Conservation (phyloP, 1,284 basidiomycete species). For the Stygiomarasmius scandens region DNA sequence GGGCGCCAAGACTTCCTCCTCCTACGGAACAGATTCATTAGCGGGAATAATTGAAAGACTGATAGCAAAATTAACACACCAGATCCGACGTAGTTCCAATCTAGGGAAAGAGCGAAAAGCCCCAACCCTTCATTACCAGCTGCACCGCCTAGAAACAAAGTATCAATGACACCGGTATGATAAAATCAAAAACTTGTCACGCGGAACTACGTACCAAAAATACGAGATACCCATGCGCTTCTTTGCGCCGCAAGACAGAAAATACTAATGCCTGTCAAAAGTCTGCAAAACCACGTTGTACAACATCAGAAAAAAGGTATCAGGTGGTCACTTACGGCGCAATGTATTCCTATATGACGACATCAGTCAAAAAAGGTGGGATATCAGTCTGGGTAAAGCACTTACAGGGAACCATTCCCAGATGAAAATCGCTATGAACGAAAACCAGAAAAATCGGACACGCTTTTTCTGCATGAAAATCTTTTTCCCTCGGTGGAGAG, state of each 20-base stretch:
- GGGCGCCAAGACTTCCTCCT: neutral
- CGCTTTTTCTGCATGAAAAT: conserved; percentile 30
- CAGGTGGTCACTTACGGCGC: conserved; percentile 4
- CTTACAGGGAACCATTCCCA: conserved; percentile 50
- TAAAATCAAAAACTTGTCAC: neutral
- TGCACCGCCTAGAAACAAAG: conserved; percentile 35
- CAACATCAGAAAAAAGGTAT: neutral
- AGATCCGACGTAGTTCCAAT: conserved; percentile 25
- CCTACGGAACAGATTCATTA: neutral
- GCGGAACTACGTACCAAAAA: conserved; percentile 48
- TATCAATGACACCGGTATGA: neutral
- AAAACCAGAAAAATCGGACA: conserved; percentile 41
- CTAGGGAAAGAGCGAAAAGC: conserved; percentile 53
- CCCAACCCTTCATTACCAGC: conserved; percentile 53
- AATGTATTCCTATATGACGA: conserved; percentile 10
- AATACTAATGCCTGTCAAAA: conserved; percentile 52
- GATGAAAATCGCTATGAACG: conserved; percentile 45
- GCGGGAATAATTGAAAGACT: neutral
- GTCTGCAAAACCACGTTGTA: no score
- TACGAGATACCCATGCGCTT: conserved; percentile 48
- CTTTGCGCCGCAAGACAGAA: conserved; percentile 61
- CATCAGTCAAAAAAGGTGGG: conserved; percentile 13
- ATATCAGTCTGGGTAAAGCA: conserved; percentile 29
- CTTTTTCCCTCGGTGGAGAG: conserved; percentile 10
- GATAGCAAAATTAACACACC: conserved; percentile 1